Evolutionary conservation across 768 basidiomycete genomes (phyloP).

Genomic region (Sporobolomyces phaffii): DNA sequence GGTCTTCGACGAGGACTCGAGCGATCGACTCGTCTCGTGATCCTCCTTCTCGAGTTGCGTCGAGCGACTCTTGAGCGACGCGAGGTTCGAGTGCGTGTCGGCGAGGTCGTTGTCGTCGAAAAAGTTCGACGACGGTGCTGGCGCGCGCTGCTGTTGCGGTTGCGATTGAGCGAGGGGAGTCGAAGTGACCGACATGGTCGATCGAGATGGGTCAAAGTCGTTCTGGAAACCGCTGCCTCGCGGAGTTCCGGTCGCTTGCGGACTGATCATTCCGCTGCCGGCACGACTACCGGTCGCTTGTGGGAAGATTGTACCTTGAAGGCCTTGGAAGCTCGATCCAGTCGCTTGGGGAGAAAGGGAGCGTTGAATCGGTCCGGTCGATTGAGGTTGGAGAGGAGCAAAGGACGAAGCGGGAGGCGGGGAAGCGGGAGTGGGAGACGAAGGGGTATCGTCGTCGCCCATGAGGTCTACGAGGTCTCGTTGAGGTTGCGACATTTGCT

Average conservation of each 20-base stretch:
- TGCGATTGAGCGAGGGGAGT: background rate
- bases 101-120: constrained; percentile 37
- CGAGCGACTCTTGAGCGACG: constrained; percentile 49
- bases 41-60: constrained; percentile 74
- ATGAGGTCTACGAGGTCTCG: constrained; percentile 39
- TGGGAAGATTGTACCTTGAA: constrained; percentile 32
- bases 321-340: constrained; percentile 4
- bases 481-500: constrained; percentile 46
- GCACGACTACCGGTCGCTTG: constrained; percentile 28
- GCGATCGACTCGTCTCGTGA: constrained; percentile 63
- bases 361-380: constrained; percentile 5
- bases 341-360: constrained; percentile 22
- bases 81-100: constrained; percentile 9
- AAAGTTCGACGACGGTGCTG: constrained; percentile 17
- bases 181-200: background rate
- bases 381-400: constrained; percentile 6
- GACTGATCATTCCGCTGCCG: background rate
- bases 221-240: constrained; percentile 4
- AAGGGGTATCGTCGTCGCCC: constrained; percentile 57
- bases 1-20: constrained; percentile 58
- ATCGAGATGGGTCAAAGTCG: constrained; percentile 14
- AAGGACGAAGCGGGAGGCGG: constrained; percentile 6
- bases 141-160: background rate
- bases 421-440: constrained; percentile 8
- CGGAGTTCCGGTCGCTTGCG: constrained; percentile 2